Percentiles rank a stretch among this genome's conserved stretches.
Conservation (phyloP, 1,284 basidiomycete species). For the Pseudozyma flocculosa region DNA sequence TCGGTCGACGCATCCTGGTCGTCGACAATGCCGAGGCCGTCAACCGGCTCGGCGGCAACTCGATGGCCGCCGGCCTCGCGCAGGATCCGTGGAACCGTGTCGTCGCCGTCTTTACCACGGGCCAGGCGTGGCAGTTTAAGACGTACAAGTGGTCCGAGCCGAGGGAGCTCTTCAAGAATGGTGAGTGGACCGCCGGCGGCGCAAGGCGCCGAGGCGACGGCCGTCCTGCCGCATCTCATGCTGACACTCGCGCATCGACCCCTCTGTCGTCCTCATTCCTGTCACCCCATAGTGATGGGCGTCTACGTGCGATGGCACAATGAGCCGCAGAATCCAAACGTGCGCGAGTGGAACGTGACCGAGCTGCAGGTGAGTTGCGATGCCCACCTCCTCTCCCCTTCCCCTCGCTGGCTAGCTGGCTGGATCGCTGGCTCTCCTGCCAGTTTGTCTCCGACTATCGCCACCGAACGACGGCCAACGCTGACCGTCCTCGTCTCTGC, state of each 20-base stretch:
- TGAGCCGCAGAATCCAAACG: conserved; percentile 80
- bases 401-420: no score
- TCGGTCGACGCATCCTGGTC: conserved; percentile 68
- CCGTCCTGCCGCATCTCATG: no score
- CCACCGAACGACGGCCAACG: no score
- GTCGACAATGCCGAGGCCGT: conserved; percentile 91
- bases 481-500: no score
- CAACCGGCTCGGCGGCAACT: conserved; percentile 72
- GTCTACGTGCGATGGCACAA: conserved; percentile 85
- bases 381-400: conserved; percentile 17
- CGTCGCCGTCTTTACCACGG: conserved; percentile 93
- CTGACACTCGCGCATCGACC: no score
- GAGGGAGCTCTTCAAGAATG: conserved; percentile 84
- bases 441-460: no score
- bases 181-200: conserved; percentile 61
- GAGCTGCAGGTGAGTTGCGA: conserved; percentile 72
- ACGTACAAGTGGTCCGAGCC: conserved; percentile 96
- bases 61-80: conserved; percentile 9
- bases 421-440: no score
- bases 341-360: conserved; percentile 95
- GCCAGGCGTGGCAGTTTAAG: conserved; percentile 95
- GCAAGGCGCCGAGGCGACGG: not conserved
- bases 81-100: conserved; percentile 71
- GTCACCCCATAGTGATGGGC: conserved; percentile 53
- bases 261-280: no score